Percentiles rank a stretch among this genome's conserved stretches.
Evolutionary conservation across 2,329 filamentous ascomycete genomes (phyloP).

Genomic region (Claviceps fusiformis): DNA sequence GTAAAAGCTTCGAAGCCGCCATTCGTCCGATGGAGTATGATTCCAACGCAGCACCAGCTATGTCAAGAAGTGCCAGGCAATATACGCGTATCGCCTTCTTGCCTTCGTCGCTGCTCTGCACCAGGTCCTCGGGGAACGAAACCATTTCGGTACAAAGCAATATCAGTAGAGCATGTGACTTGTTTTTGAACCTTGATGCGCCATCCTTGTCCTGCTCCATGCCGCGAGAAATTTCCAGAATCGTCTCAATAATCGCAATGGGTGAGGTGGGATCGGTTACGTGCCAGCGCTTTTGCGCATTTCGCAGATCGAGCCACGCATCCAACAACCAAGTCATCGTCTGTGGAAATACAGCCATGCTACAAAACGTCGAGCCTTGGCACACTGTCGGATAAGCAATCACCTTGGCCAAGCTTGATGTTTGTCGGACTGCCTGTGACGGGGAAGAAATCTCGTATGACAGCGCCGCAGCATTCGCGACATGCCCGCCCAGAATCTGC

Average conservation of each 20-base stretch:
- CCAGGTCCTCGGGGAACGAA: slow-evolving; percentile 17
- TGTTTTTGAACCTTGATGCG: slow-evolving; percentile 16
- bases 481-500: slow-evolving; percentile 18
- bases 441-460: slow-evolving; percentile 26
- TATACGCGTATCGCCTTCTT: slow-evolving; percentile 20
- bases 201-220: slow-evolving; percentile 9
- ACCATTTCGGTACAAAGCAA: slow-evolving; percentile 29
- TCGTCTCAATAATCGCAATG: slow-evolving; percentile 22
- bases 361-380: slow-evolving; percentile 18
- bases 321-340: slow-evolving; percentile 37
- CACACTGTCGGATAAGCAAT: slow-evolving; percentile 27
- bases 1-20: slow-evolving; percentile 28
- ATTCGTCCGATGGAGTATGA: slow-evolving; percentile 24
- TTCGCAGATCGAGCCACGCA: slow-evolving; percentile 28
- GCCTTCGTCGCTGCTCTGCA: slow-evolving; percentile 14
- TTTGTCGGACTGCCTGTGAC: slow-evolving; percentile 34
- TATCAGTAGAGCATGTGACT: slow-evolving; percentile 25
- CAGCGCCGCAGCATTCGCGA: slow-evolving; percentile 14
- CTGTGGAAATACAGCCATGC: slow-evolving; percentile 23
- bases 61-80: slow-evolving; percentile 23
- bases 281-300: slow-evolving; percentile 25
- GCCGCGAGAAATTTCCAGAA: slow-evolving; percentile 20
- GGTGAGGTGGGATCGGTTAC: slow-evolving; percentile 17
- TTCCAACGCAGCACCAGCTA: slow-evolving; percentile 23
- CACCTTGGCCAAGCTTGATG: slow-evolving; percentile 28